These are phyloP conservation scores for Candida fluviatilis DNA, from an alignment of 805 yeast genomes.

Conservation along the genomic window DNA sequence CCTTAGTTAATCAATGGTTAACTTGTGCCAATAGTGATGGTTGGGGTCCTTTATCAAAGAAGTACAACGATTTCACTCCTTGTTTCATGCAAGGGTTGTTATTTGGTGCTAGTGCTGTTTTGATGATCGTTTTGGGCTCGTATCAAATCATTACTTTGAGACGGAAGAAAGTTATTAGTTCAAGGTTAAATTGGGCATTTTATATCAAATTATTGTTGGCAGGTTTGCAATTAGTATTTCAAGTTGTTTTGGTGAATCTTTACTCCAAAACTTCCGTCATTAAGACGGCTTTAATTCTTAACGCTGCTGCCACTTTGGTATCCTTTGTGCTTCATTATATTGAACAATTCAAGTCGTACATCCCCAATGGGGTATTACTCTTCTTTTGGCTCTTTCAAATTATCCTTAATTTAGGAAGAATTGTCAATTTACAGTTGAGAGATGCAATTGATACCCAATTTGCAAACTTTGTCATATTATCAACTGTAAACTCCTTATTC, in stretches of 20 bases:
- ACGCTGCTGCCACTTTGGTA: conserved; percentile 43
- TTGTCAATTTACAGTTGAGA: conserved; percentile 40
- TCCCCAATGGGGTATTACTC: conserved; percentile 66
- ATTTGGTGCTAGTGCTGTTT: conserved; percentile 36
- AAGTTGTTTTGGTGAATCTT: conserved; percentile 14
- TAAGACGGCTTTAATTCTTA: conserved; percentile 19
- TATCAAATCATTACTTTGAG: conserved; percentile 32
- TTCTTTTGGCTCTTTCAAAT: conserved; percentile 69
- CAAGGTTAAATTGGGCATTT: conserved; percentile 35
- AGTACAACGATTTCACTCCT: conserved; percentile 52
- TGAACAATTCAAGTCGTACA: conserved; percentile 63
- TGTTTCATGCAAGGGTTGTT: conserved; percentile 56
- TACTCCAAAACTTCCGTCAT: conserved; percentile 20
- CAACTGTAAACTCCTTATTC: conserved; percentile 35
- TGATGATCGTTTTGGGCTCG: conserved; percentile 42
- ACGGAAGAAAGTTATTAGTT: conserved; percentile 20
- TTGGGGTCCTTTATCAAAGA: conserved; percentile 35
- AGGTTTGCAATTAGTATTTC: conserved; percentile 35
- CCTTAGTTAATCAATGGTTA: conserved; percentile 9
- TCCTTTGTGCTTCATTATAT: conserved; percentile 59
- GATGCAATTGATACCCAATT: conserved; percentile 14
- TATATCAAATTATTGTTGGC: conserved; percentile 40
- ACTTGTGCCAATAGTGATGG: conserved; percentile 33
- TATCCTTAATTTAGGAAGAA: conserved; percentile 44
- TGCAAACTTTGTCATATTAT: conserved; percentile 25